Conservation (phyloP, 78 protist species). For the Planoprotostelium fungivorum region DNA sequence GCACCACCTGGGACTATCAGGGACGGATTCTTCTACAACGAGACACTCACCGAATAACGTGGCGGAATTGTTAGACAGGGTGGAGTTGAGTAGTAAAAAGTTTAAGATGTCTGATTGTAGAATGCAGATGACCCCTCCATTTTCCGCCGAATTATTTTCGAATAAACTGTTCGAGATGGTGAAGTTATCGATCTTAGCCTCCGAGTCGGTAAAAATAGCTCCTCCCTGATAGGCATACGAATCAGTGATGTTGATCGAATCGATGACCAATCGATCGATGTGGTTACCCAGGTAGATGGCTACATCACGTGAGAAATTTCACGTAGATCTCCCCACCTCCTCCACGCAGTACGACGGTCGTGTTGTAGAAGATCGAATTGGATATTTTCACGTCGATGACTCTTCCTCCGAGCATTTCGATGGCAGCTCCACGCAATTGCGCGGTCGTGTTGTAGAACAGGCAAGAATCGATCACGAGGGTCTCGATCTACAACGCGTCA, state of each 20-base stretch:
- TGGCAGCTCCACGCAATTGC: not conserved
- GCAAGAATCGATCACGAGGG: not conserved
- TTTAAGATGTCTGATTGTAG: not conserved
- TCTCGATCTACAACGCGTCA: not conserved
- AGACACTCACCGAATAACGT: not conserved
- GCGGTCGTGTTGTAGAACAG: not conserved
- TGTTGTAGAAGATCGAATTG: not conserved
- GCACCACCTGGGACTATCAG: not conserved
- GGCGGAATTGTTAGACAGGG: not conserved
- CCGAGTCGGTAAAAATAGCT: not conserved
- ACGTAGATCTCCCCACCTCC: not conserved
- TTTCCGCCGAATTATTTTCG: not conserved
- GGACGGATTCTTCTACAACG: not conserved
- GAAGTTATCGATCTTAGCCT: not conserved
- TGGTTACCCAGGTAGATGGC: not conserved
- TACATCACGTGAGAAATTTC: not conserved
- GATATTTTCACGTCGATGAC: not conserved
- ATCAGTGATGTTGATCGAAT: not conserved
- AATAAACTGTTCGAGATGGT: not conserved
- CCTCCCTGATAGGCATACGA: not conserved
- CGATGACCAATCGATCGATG: not conserved
- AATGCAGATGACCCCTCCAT: not conserved
- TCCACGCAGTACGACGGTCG: not conserved
- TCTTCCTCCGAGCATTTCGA: no score
- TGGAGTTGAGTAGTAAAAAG: not conserved